Evolutionary conservation across 1,284 basidiomycete species (phyloP), one percentile per base, ranked within the genome.

Genomic region (Marasmius fiardii): DNA sequence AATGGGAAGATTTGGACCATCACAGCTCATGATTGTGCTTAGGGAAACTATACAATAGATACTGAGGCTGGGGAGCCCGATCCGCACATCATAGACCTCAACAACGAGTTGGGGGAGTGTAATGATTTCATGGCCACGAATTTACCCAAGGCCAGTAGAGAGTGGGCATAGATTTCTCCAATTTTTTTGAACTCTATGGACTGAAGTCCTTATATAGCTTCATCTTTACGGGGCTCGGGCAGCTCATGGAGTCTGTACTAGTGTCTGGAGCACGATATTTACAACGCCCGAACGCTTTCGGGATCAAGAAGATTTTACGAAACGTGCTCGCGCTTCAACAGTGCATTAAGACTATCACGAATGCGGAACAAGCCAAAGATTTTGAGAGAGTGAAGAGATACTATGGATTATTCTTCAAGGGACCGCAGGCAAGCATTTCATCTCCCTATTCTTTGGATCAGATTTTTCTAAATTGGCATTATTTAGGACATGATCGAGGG

Each of bases 311-410:
- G 74, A 90, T 98, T 68, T 74, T 87, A 63, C 85, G 95, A 43
- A 97, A 98, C 70, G 90, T 98, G 45, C 77, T 95, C 23, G 92
- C 95, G 12, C 78, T 99, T 23, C 95, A 97, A 68, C 96, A 99
- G 68, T 91, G 92, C 63, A 80, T 98, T 62, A 93, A 93, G 66
- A 87, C 88, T 8, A 82, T 95, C 52, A 81, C 83, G 2, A 75
- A 81, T 52, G 81, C 82, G 55, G 74, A 75, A 48, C 76, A 79
- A 53, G 80, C 85, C 55, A 82, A 85, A 4, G 83, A 90, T 58
- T 88, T 98, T 58, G 83, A 89, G 52, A 79, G 83, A 20, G 89
- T 86, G 3, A 86, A 90, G 62, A 78, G 78, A 45, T 97, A 94
- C 71, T 98, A 93, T 74, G 81, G 86, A 14, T 69, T 97, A 53